Base-by-base conservation (phyloP, 768 basidiomycete genomes). In the Mycena polygramma region DNA sequence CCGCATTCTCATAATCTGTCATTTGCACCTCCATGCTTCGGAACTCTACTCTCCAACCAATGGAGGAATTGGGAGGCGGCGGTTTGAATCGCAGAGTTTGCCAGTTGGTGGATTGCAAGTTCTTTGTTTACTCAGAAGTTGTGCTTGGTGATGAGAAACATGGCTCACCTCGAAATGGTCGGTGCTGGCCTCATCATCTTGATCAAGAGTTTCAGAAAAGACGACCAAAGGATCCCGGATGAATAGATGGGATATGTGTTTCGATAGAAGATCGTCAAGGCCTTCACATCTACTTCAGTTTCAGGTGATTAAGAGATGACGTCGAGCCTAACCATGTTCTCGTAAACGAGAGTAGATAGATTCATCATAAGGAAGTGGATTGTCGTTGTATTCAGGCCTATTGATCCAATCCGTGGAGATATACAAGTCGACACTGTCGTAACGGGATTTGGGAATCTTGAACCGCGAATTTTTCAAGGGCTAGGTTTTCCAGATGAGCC, bases 21-120 rank as follows among this genome's bases (percentile, higher is more conserved):
- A 98, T 89, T 77, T 99, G 98, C 4, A 99, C 96, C 79, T 99
- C 98, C 98, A 99, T 99, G 79, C 94, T 95, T 66, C 98, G 87
- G 82, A 99, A 99, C 79, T 99, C 98, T 7, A 99, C 97, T 48
- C 98, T 88, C 98, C 98, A 99, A 39, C 97, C 98, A 63, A 99
- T 98, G 9, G 90, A 79, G 7, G 97, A 96, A 63, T 94, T 91
- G 7, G 94, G 92, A 35, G 98, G 97, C 15, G 98, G 98, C 3
- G 98, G 98, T 79, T 99, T 99, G 88, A 99, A 99, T 57, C 98
- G 90, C 39, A 99, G 85, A 0, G 98, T 98, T 82, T 99, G 98
- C 98, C 98, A 99, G 77, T 99, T 99, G 6, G 98, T 99, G 2
- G 98, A 99, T 88, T 99, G 98, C 30, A 99, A 92, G 77, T 98